Evolutionary conservation across 352 stramenopile genomes (phyloP).

Genomic region (Blastocystis sp.): DNA sequence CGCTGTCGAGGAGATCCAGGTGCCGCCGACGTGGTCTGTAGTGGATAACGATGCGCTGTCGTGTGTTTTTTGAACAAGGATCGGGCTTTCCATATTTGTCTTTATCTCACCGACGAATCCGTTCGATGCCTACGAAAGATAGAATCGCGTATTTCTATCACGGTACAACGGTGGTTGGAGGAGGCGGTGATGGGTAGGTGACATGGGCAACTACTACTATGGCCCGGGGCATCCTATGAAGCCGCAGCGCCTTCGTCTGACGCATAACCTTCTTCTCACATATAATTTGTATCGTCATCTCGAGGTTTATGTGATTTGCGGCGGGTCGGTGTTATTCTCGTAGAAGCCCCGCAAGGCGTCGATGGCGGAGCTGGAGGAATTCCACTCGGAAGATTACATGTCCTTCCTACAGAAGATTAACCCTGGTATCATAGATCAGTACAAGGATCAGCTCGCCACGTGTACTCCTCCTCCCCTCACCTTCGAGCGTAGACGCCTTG

Average conservation of each 20-base stretch:
- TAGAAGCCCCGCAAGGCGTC: conserved; percentile 77
- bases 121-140: background rate
- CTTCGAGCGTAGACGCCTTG: conserved; percentile 7
- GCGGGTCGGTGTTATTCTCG: background rate
- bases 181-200: conserved; percentile 74
- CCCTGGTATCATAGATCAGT: conserved; percentile 90
- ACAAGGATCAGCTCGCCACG: conserved; percentile 74
- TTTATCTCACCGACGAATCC: too few species aligned
- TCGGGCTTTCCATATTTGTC: too few species aligned
- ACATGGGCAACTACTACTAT: conserved; percentile 95
- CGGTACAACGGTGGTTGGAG: background rate
- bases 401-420: conserved; percentile 91
- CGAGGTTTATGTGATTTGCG: conserved; percentile 87
- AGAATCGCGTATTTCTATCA: conserved; percentile 35
- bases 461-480: background rate
- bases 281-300: conserved; percentile 98
- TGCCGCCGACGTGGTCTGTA: conserved; percentile 21
- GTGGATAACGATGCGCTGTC: background rate
- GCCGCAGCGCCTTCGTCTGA: conserved; percentile 87
- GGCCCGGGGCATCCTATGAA: conserved; percentile 88
- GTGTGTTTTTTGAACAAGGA: too few species aligned
- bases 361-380: conserved; percentile 88
- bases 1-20: background rate
- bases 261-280: conserved; percentile 94
- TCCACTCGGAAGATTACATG: conserved; percentile 95